phyloP scores from a whole-genome alignment of 2,329 filamentous ascomycete genomes.

The Didymellaceae sp. region DNA sequence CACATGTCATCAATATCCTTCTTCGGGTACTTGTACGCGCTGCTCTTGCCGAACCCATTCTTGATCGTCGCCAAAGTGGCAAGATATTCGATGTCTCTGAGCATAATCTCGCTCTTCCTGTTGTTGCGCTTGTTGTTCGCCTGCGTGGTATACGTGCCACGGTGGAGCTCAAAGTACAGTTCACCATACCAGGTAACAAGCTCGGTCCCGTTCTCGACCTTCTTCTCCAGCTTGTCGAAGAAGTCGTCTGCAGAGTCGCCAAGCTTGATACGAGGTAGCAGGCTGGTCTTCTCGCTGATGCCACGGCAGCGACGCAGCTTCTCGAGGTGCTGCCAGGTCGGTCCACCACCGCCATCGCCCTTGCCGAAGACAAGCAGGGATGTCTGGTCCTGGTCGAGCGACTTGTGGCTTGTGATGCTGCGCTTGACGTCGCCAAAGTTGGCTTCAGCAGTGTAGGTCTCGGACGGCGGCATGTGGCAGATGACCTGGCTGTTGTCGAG shows the following conservation, averaged over 20 bases:
- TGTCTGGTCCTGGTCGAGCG: slow-evolving; percentile 88
- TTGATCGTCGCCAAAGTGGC: slow-evolving; percentile 84
- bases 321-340: slow-evolving; percentile 91
- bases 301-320: slow-evolving; percentile 92
- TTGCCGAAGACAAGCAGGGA: slow-evolving; percentile 95
- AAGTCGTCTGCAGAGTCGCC: slow-evolving; percentile 93
- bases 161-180: slow-evolving; percentile 96
- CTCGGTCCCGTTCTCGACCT: slow-evolving; percentile 68
- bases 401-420: slow-evolving; percentile 92
- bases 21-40: slow-evolving; percentile 85
- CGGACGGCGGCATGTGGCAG: slow-evolving; percentile 94
- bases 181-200: slow-evolving; percentile 98
- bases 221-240: slow-evolving; percentile 83
- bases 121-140: slow-evolving; percentile 98
- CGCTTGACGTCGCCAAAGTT: slow-evolving; percentile 93
- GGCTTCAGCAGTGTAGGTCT: slow-evolving; percentile 94
- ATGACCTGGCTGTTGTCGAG: slow-evolving; percentile 95
- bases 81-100: slow-evolving; percentile 87
- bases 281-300: slow-evolving; percentile 83
- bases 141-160: slow-evolving; percentile 96
- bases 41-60: slow-evolving; percentile 55
- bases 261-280: slow-evolving; percentile 86
- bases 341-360: slow-evolving; percentile 93
- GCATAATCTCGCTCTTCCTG: slow-evolving; percentile 79
- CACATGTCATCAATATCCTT: slow-evolving; percentile 94